Conservation (phyloP, 768 basidiomycete genomes). For the Favolaschia claudopus region DNA sequence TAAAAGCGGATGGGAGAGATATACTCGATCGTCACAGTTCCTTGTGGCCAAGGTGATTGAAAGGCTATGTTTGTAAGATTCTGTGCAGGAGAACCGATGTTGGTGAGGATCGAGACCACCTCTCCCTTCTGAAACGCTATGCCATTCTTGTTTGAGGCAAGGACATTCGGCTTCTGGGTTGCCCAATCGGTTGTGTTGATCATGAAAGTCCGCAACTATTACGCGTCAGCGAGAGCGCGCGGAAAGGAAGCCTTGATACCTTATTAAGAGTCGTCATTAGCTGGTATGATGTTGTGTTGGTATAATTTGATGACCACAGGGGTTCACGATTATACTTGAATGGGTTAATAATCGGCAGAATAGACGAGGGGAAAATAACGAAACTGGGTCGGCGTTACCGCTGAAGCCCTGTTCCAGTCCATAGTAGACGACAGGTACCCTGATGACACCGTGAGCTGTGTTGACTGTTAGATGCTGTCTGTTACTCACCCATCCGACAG, state of each 20-base stretch:
- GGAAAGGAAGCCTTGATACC: constrained; percentile 37
- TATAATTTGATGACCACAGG: constrained; percentile 74
- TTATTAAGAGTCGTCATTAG: constrained; percentile 68
- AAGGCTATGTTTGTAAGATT: constrained; percentile 63
- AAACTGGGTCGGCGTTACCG: constrained; percentile 73
- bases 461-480: not conserved
- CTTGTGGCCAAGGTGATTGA: constrained; percentile 58
- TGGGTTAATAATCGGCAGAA: not conserved
- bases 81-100: constrained; percentile 74
- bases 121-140: constrained; percentile 72
- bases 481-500: constrained; percentile 66
- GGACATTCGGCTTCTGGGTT: constrained; percentile 56
- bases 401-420: constrained; percentile 80
- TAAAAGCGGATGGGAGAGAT: constrained; percentile 33
- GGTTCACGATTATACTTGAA: constrained; percentile 76
- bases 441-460: not conserved
- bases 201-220: constrained; percentile 70
- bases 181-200: constrained; percentile 64
- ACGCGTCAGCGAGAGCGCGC: not conserved
- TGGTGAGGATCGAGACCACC: constrained; percentile 69
- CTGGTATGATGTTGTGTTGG: constrained; percentile 63
- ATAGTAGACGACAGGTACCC: constrained; percentile 83
- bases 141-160: constrained; percentile 57
- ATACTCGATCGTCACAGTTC: constrained; percentile 64
- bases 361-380: constrained; percentile 24